phyloP scores from a whole-genome alignment of 169 alveolate genomes.

The Perkinsus marinus region DNA sequence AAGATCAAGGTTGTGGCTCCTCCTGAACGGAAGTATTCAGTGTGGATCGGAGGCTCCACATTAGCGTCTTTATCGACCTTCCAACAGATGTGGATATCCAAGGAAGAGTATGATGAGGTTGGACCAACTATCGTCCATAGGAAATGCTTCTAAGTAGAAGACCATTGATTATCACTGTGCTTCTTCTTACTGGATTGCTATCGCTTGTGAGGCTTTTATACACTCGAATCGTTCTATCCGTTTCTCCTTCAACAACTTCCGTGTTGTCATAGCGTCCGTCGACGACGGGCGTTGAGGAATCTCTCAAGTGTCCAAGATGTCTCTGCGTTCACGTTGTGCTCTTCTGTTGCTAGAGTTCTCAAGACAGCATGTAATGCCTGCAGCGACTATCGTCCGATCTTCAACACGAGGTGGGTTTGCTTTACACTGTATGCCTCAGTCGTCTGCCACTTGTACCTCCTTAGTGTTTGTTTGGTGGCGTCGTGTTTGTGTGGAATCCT shows the following conservation, averaged over 20 bases:
- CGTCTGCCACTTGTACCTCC: not conserved
- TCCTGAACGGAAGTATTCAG: conserved; percentile 93
- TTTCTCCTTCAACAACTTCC: not conserved
- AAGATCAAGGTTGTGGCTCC: conserved; percentile 96
- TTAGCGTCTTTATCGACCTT: conserved; percentile 85
- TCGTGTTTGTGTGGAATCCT: not conserved
- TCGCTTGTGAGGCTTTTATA: not conserved
- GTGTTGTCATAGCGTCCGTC: not conserved
- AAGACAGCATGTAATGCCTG: too few relatives aligned
- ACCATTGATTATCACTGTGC: not conserved
- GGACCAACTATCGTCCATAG: conserved; percentile 94
- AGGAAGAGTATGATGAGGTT: conserved; percentile 87
- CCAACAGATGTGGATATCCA: conserved; percentile 94
- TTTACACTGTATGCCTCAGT: not conserved
- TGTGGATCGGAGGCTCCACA: conserved; percentile 97
- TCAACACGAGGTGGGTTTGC: not conserved
- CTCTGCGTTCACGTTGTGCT: not conserved
- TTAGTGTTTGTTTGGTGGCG: not conserved
- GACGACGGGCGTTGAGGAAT: not conserved
- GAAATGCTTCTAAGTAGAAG: conserved; percentile 71
- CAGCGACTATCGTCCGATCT: not conserved
- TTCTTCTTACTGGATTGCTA: not conserved
- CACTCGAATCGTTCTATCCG: not conserved
- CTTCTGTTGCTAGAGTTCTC: too few relatives aligned
- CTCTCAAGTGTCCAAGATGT: not conserved